phyloP scores from a whole-genome alignment of 805 yeast species.

The Lachancea sp. region DNA sequence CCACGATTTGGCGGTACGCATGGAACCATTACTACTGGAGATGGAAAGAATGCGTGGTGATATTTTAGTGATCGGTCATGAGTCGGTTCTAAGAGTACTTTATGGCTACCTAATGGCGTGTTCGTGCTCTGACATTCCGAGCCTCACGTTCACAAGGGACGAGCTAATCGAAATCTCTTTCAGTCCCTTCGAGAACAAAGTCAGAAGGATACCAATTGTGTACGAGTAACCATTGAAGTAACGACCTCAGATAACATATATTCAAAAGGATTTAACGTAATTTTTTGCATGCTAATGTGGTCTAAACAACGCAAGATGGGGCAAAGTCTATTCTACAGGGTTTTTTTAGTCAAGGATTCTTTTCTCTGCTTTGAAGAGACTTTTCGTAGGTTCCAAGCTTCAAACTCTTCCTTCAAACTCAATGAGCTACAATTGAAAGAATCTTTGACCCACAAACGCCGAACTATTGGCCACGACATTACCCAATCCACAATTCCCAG shows the following conservation, averaged over 20 bases:
- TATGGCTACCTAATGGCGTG: constrained; percentile 95
- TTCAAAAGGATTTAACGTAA: not conserved
- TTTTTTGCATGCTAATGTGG: not conserved
- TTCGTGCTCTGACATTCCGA: constrained; percentile 80
- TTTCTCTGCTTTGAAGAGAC: not conserved
- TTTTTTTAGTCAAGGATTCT: not conserved
- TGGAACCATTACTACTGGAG: constrained; percentile 89
- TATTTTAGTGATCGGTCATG: constrained; percentile 87
- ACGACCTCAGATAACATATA: not conserved
- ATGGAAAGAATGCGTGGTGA: constrained; percentile 90
- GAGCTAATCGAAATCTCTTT: constrained; percentile 84
- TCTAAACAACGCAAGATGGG: too few relatives aligned
- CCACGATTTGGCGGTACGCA: constrained; percentile 89
- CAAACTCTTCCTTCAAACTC: constrained; percentile 43
- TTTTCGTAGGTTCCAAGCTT: constrained; percentile 28
- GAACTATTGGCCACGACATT: constrained; percentile 49
- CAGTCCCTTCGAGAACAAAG: constrained; percentile 74
- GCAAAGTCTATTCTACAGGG: not conserved
- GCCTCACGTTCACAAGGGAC: constrained; percentile 66
- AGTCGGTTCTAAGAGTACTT: constrained; percentile 77
- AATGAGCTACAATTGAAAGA: constrained; percentile 45
- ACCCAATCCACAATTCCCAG: constrained; percentile 63
- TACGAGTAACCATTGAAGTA: constrained; percentile 10
- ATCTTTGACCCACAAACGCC: constrained; percentile 52
- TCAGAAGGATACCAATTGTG: constrained; percentile 42